Evolutionary conservation across 257 asterid genomes (phyloP).

Genomic region (Phtheirospermum japonicum): DNA sequence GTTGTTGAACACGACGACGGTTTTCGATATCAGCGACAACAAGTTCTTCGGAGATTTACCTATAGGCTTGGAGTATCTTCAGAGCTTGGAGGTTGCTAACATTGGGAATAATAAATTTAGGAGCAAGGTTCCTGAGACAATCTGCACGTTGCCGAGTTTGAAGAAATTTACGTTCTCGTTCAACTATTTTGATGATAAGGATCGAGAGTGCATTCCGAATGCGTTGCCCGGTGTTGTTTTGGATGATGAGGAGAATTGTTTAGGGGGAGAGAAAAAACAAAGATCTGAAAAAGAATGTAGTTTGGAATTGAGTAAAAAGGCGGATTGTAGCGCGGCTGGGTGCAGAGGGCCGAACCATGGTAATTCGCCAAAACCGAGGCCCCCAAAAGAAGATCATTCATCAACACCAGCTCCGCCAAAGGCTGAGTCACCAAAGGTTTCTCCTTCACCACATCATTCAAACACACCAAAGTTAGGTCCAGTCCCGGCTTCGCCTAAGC

Average conservation of each 20-base stretch:
- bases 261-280: constrained; percentile 38
- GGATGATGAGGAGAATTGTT: constrained; percentile 53
- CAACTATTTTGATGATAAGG: constrained; percentile 52
- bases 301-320: constrained; percentile 35
- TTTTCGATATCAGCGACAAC: constrained; percentile 57
- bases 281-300: constrained; percentile 48
- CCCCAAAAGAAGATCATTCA: neutral
- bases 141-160: constrained; percentile 55
- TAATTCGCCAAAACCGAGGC: constrained; percentile 23
- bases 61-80: constrained; percentile 41
- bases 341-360: constrained; percentile 34
- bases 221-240: constrained; percentile 28
- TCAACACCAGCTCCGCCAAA: neutral
- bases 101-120: constrained; percentile 45
- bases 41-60: constrained; percentile 62
- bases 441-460: too few species aligned
- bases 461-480: neutral
- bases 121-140: constrained; percentile 50
- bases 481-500: neutral
- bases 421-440: neutral
- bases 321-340: constrained; percentile 42
- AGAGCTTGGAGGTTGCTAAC: constrained; percentile 37
- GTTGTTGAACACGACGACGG: constrained; percentile 35
- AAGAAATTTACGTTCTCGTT: constrained; percentile 39
- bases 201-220: constrained; percentile 24